phyloP scores from a whole-genome alignment of 2,329 filamentous ascomycete genomes.

The Clonostachys byssicola region DNA sequence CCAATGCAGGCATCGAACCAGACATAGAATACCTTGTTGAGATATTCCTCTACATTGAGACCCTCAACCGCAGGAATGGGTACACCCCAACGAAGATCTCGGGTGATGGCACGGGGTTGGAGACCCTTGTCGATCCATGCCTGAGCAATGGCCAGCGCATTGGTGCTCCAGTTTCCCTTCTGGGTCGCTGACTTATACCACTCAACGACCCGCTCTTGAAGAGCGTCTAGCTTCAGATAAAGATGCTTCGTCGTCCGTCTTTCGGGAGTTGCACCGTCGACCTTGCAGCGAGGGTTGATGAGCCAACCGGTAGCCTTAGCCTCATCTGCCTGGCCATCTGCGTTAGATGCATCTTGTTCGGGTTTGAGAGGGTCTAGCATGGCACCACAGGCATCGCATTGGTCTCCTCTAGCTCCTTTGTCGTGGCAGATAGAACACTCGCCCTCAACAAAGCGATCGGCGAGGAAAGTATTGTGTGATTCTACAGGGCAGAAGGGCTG shows the following conservation, averaged over 20 bases:
- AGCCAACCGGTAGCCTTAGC: slow-evolving; percentile 43
- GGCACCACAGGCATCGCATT: slow-evolving; percentile 71
- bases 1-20: slow-evolving; percentile 93
- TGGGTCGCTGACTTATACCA: slow-evolving; percentile 74
- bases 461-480: slow-evolving; percentile 69
- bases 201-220: slow-evolving; percentile 70
- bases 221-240: slow-evolving; percentile 80
- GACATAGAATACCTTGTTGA: slow-evolving; percentile 78
- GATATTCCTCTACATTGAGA: slow-evolving; percentile 49
- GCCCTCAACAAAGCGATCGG: slow-evolving; percentile 83
- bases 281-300: slow-evolving; percentile 85
- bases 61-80: slow-evolving; percentile 46
- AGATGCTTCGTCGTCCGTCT: slow-evolving; percentile 84
- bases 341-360: slow-evolving; percentile 23
- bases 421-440: slow-evolving; percentile 72
- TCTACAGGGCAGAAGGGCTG: slow-evolving; percentile 80
- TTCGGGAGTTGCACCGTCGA: slow-evolving; percentile 79
- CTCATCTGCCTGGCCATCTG: slow-evolving; percentile 14
- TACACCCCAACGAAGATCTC: slow-evolving; percentile 88
- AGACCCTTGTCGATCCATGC: slow-evolving; percentile 82
- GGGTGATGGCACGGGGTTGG: slow-evolving; percentile 81
- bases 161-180: slow-evolving; percentile 73
- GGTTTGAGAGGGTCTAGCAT: slow-evolving; percentile 67
- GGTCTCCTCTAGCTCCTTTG: slow-evolving; percentile 67
- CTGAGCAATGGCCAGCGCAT: slow-evolving; percentile 72